A percentile compares a stretch with the other conserved stretches of the same genome.
These are phyloP conservation scores for Porphyrellus cyaneotinctus DNA, from an alignment of 768 basidiomycete species.

Conservation along the genomic window DNA sequence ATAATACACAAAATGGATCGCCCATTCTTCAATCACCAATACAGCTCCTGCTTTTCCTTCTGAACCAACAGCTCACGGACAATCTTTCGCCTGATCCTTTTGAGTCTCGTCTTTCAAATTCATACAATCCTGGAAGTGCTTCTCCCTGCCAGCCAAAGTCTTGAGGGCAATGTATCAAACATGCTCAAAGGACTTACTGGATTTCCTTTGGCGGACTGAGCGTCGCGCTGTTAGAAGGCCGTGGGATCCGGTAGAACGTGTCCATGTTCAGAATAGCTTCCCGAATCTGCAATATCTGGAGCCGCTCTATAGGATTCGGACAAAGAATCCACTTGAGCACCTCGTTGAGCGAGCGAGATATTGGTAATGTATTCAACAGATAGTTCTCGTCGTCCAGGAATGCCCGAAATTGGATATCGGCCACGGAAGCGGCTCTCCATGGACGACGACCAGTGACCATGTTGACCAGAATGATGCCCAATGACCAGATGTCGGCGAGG, in stretches of 20 bases:
- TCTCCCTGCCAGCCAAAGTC: background rate
- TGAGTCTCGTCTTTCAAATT: background rate
- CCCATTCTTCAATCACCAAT: too few species aligned
- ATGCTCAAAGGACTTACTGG: background rate
- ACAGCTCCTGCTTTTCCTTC: too few species aligned
- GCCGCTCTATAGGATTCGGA: constrained; percentile 14
- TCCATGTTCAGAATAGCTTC: constrained; percentile 12
- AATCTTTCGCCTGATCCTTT: too few species aligned
- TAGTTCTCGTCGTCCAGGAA: constrained; percentile 18
- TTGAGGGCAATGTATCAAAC: too few species aligned
- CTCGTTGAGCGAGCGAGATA: constrained; percentile 11
- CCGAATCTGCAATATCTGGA: constrained; percentile 17
- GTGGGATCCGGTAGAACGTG: constrained; percentile 13
- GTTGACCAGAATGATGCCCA: constrained; percentile 80
- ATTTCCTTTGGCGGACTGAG: background rate
- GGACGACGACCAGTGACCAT: constrained; percentile 56
- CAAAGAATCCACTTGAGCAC: constrained; percentile 18
- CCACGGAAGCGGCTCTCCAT: constrained; percentile 9
- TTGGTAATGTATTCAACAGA: constrained; percentile 11
- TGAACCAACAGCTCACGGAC: background rate
- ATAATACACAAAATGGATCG: too few species aligned
- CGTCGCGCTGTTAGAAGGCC: background rate
- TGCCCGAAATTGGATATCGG: constrained; percentile 10
- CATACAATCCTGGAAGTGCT: background rate
- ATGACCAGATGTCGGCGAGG: constrained; percentile 60